A percentile compares a stretch with the other conserved stretches of the same genome.
Conservation (phyloP, 345 rosid genomes). For the Anacardium occidentale region DNA sequence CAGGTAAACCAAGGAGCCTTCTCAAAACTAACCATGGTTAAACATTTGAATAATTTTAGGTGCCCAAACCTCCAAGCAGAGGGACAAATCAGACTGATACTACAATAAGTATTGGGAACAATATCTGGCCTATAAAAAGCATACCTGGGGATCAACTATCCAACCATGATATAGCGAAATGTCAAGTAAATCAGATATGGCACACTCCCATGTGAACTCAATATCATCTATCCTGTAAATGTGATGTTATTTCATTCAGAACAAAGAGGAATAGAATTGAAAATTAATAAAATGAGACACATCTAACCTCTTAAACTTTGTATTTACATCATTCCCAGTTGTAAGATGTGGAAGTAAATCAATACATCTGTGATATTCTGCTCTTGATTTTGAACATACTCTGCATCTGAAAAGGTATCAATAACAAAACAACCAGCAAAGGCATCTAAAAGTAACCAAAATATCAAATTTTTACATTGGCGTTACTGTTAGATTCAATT, state of each 20-base stretch:
- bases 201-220: conserved; percentile 94
- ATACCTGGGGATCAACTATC: conserved; percentile 98
- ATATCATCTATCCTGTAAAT: conserved; percentile 87
- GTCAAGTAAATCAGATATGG: conserved; percentile 96
- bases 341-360: conserved; percentile 90
- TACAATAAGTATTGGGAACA: not conserved
- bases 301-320: conserved; percentile 80
- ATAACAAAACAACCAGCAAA: conserved; percentile 17
- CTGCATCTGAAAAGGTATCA: conserved; percentile 35
- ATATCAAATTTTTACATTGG: conserved; percentile 51
- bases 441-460: conserved; percentile 13
- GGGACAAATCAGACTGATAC: not conserved
- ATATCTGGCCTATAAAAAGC: conserved; percentile 12
- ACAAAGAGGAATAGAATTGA: conserved; percentile 1
- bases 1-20: not conserved
- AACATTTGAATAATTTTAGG: not conserved
- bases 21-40: not conserved
- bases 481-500: conserved; percentile 95
- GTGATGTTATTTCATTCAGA: conserved; percentile 20
- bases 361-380: conserved; percentile 93
- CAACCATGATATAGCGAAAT: conserved; percentile 97
- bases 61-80: not conserved
- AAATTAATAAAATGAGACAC: not conserved
- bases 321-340: conserved; percentile 96
- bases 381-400: conserved; percentile 87